phyloP scores from a whole-genome alignment of 2,329 filamentous ascomycete species.

The Pseudogymnoascus sp. region DNA sequence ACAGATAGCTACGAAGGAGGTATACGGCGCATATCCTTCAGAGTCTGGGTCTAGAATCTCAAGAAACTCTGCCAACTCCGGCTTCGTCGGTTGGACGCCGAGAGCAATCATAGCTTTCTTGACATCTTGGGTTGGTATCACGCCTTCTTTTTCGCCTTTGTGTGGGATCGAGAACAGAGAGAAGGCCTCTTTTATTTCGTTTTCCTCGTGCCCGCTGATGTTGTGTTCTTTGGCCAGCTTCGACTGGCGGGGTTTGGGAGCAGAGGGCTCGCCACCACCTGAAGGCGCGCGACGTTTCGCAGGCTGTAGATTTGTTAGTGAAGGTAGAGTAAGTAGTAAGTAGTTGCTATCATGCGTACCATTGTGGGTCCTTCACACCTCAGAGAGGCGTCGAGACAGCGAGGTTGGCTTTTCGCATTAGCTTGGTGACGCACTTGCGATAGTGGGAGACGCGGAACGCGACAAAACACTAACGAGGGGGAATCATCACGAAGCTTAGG shows the following conservation, averaged over 20 bases:
- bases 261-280: slow-evolving; percentile 12
- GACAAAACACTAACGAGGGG: background rate
- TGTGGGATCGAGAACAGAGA: slow-evolving; percentile 63
- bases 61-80: slow-evolving; percentile 69
- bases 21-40: slow-evolving; percentile 70
- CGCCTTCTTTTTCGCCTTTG: slow-evolving; percentile 64
- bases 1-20: slow-evolving; percentile 78
- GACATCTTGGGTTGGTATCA: slow-evolving; percentile 58
- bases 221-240: slow-evolving; percentile 91
- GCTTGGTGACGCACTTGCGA: background rate
- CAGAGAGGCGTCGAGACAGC: background rate
- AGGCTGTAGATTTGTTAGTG: slow-evolving; percentile 15
- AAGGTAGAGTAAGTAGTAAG: background rate
- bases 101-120: slow-evolving; percentile 55
- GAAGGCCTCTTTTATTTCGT: slow-evolving; percentile 87
- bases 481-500: background rate
- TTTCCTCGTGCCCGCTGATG: slow-evolving; percentile 74
- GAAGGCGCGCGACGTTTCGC: slow-evolving; percentile 25
- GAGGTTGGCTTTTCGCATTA: slow-evolving; percentile 1
- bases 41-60: slow-evolving; percentile 75
- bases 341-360: background rate
- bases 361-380: background rate
- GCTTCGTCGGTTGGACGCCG: slow-evolving; percentile 58
- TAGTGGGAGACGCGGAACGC: background rate
- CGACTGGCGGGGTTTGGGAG: slow-evolving; percentile 54